Percentiles rank a stretch among this genome's conserved stretches.
phyloP scores from a whole-genome alignment of 2,329 filamentous ascomycete species.

The Oidium heveae region DNA sequence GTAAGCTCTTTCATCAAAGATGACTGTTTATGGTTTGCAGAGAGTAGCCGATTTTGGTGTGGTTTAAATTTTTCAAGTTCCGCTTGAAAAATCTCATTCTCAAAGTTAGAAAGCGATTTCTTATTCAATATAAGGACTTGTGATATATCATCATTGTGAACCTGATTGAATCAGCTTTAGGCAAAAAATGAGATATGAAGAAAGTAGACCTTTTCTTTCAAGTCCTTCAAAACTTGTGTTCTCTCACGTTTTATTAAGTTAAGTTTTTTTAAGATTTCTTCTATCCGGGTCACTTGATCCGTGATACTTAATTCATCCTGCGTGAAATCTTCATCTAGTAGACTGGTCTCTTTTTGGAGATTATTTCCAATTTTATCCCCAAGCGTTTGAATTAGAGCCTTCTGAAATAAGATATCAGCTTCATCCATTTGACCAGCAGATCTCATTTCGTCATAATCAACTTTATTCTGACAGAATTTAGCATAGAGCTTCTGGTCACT shows the following conservation, averaged over 20 bases:
- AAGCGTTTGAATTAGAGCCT: constrained; percentile 57
- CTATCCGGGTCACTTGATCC: constrained; percentile 72
- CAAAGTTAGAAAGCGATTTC: constrained; percentile 80
- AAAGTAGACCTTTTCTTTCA: constrained; percentile 71
- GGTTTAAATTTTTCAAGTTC: constrained; percentile 95
- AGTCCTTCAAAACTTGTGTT: constrained; percentile 75
- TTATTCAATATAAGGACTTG: constrained; percentile 95
- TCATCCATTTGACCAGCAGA: constrained; percentile 67
- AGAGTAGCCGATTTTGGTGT: constrained; percentile 71
- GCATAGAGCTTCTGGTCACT: constrained; percentile 67
- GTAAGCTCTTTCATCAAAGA: constrained; percentile 89
- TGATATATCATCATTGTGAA: constrained; percentile 90
- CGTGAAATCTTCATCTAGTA: constrained; percentile 80
- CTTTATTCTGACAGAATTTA: constrained; percentile 66
- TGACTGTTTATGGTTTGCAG: constrained; percentile 88
- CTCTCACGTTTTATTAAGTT: constrained; percentile 82
- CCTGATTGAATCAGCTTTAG: constrained; percentile 23
- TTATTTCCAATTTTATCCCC: constrained; percentile 30
- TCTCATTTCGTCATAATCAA: constrained; percentile 87
- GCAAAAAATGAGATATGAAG: neutral
- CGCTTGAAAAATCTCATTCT: constrained; percentile 75
- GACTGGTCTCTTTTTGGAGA: constrained; percentile 39
- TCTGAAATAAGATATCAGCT: constrained; percentile 70
- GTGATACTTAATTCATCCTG: constrained; percentile 58
- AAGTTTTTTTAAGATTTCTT: constrained; percentile 74